Conservation (phyloP, 495 filamentous ascomycete species). For the Talaromyces thailandensis region DNA sequence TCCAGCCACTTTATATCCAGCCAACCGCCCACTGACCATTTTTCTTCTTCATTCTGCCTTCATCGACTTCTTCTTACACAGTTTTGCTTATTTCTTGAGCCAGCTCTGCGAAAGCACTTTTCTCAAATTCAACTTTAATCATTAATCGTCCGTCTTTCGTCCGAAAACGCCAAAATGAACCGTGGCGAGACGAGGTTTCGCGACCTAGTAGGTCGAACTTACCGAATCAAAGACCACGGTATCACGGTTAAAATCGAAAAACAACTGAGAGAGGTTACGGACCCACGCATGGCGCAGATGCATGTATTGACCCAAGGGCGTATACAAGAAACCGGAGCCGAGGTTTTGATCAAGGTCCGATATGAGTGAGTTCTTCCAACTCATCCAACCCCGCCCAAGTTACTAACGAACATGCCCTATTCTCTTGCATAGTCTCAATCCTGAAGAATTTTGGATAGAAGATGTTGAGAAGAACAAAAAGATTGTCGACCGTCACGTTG, state of each 20-base stretch:
- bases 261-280: background rate
- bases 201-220: slow-evolving; percentile 10
- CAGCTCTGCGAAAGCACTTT: too few relatives aligned
- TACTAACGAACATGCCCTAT: too few relatives aligned
- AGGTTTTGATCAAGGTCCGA: background rate
- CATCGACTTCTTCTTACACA: too few relatives aligned
- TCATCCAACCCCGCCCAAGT: too few relatives aligned
- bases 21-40: too few relatives aligned
- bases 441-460: background rate
- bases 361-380: background rate
- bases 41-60: too few relatives aligned
- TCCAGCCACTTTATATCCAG: too few relatives aligned
- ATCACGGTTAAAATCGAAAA: background rate
- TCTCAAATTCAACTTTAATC: too few relatives aligned
- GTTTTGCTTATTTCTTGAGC: too few relatives aligned
- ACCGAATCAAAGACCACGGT: background rate
- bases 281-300: background rate
- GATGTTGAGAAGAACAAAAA: background rate
- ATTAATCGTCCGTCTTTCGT: too few relatives aligned
- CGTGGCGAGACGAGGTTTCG: slow-evolving; percentile 7
- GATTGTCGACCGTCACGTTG: background rate
- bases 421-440: background rate
- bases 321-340: background rate
- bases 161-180: too few relatives aligned
- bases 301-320: background rate